Evolutionary conservation across 768 basidiomycete species (phyloP).

Genomic region (Crepidotus variabilis): DNA sequence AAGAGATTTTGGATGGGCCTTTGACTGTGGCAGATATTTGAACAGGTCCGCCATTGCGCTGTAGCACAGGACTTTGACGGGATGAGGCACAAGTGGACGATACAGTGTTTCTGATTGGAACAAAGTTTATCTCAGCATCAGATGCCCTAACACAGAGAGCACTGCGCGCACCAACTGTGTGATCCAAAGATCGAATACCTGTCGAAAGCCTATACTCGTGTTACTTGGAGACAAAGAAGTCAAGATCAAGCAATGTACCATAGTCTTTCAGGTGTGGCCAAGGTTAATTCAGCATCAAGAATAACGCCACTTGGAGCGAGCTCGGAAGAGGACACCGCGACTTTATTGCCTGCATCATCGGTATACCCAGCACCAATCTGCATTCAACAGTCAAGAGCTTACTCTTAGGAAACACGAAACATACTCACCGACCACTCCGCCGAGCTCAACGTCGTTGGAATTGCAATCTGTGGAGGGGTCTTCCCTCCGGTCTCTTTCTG

Average conservation of each 20-base stretch:
- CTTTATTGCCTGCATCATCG: slow-evolving; percentile 65
- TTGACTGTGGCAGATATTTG: slow-evolving; percentile 64
- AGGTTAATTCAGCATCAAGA: slow-evolving; percentile 71
- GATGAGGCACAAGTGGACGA: slow-evolving; percentile 48
- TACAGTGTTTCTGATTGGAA: slow-evolving; percentile 54
- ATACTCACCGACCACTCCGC: slow-evolving; percentile 64
- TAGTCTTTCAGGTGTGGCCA: slow-evolving; percentile 68
- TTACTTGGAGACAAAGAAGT: background rate
- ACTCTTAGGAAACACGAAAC: background rate
- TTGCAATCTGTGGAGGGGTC: slow-evolving; percentile 65
- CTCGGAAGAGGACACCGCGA: slow-evolving; percentile 48
- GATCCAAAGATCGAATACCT: slow-evolving; percentile 76
- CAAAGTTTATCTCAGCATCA: background rate
- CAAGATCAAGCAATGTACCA: slow-evolving; percentile 43
- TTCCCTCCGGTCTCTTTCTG: slow-evolving; percentile 52
- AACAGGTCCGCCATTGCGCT: slow-evolving; percentile 70
- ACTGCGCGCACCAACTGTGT: slow-evolving; percentile 57
- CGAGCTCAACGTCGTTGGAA: slow-evolving; percentile 79
- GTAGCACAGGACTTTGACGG: slow-evolving; percentile 62
- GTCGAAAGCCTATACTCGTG: slow-evolving; percentile 61
- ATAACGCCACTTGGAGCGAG: slow-evolving; percentile 72
- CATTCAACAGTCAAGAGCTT: background rate
- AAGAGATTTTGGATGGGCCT: slow-evolving; percentile 52
- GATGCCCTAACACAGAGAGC: background rate
- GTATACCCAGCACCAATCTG: slow-evolving; percentile 70